Evolutionary conservation across 2,329 filamentous ascomycete species (phyloP), one percentile per base, ranked within the genome.

Genomic region (Colletotrichum eleusines): DNA sequence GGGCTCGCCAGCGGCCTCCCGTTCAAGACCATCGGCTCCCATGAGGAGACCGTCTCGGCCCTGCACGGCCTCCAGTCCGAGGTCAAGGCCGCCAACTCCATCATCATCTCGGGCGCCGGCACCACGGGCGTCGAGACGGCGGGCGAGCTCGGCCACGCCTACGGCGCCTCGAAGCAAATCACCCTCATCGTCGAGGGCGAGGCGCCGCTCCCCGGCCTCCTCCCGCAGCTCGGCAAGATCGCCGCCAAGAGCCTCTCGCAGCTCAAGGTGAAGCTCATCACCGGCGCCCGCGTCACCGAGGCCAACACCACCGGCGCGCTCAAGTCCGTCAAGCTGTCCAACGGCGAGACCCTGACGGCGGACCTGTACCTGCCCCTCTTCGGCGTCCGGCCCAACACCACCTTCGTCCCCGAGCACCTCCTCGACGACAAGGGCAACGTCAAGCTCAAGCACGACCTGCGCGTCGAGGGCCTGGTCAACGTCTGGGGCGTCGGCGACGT

Each of bases 21-120:
- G 1, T 85, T 86, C 77, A 88, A 88, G 74, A 80, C 80, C 31
- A 73, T 81, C 40, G 84, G 83, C 71, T 81, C 80, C 18, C 80
- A 85, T 74, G 82, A 86, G 72, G 80, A 83, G 40, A 81, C 81
- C 2, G 62, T 80, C 5, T 75, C 77, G 1, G 76, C 78, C 14
- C 79, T 87, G 66, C 75, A 80, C 38, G 61, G 74, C 12, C 63
- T 81, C 1, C 75, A 80, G 57, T 69, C 46, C 0, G 61, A 70
- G 51, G 72, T 81, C 33, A 71, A 72, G 71, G 63, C 44, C 16
- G 77, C 79, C 23, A 78, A 77, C 11, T 76, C 76, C 6, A 81
- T 84, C 62, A 73, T 83, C 9, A 40, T 84, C n/a, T 78, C 77
- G 1, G 82, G 82, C 0, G 81, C 76, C 12, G 82, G 82, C 0